Percentiles rank a stretch among this genome's conserved stretches.
Evolutionary conservation across 78 protist genomes (phyloP).

Genomic region (Cavenderia fasciculata): DNA sequence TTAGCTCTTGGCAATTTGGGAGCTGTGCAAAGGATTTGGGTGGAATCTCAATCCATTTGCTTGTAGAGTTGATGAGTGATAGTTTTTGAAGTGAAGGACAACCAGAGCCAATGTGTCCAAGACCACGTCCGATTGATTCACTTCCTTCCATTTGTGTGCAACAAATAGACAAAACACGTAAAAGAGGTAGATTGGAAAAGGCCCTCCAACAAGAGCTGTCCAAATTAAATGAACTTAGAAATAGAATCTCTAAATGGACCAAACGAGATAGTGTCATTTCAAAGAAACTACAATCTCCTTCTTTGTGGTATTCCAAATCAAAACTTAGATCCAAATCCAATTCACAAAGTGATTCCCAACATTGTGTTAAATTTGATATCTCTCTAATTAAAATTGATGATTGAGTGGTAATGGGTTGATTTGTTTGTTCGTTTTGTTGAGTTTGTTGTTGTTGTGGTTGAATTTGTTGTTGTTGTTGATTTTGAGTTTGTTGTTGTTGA

Average conservation of each 20-base stretch:
- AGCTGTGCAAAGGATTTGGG: conserved; percentile 8
- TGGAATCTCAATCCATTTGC: conserved; percentile 21
- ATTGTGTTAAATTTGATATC: neutral
- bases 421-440: too few relatives aligned
- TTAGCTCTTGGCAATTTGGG: neutral
- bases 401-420: too few relatives aligned
- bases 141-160: conserved; percentile 14
- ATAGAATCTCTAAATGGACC: conserved; percentile 28
- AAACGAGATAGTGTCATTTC: too few relatives aligned
- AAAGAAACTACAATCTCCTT: too few relatives aligned
- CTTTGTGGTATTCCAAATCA: too few relatives aligned
- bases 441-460: neutral
- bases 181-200: conserved; percentile 13
- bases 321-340: conserved; percentile 60
- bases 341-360: neutral
- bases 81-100: conserved; percentile 23
- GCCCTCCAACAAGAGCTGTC: conserved; percentile 46
- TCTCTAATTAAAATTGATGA: neutral
- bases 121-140: conserved; percentile 35
- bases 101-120: conserved; percentile 7
- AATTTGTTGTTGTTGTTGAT: neutral
- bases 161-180: conserved; percentile 12
- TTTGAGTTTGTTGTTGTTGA: neutral
- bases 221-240: conserved; percentile 33
- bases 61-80: conserved; percentile 60